Evolutionary conservation across 352 stramenopile genomes (phyloP).

Genomic region (Phytophthora pini): DNA sequence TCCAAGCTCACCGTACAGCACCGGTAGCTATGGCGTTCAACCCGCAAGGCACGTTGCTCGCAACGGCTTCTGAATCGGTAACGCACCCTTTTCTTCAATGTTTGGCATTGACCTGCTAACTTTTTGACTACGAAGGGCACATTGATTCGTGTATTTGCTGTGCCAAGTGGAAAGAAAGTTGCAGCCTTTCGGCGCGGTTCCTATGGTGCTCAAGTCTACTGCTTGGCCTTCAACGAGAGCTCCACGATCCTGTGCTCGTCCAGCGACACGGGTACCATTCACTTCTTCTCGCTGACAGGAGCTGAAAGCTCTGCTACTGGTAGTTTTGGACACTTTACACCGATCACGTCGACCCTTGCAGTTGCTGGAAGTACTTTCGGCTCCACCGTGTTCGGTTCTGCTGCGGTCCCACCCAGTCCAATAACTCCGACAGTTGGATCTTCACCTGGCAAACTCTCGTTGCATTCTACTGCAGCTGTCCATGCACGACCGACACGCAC

Average conservation of each 20-base stretch:
- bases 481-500: constrained; percentile 34
- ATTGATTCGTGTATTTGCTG: constrained; percentile 97
- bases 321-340: constrained; percentile 82
- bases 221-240: constrained; percentile 95
- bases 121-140: constrained; percentile 81
- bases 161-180: constrained; percentile 89
- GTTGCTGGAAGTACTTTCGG: constrained; percentile 67
- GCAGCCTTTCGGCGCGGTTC: constrained; percentile 96
- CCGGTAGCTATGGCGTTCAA: constrained; percentile 92
- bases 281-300: constrained; percentile 94
- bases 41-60: constrained; percentile 81
- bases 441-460: constrained; percentile 17
- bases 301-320: constrained; percentile 74
- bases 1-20: constrained; percentile 88
- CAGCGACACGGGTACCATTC: constrained; percentile 96
- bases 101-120: not conserved
- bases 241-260: constrained; percentile 95
- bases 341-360: constrained; percentile 77
- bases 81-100: not conserved
- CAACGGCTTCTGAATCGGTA: constrained; percentile 92
- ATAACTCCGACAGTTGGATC: constrained; percentile 18
- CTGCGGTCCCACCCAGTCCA: constrained; percentile 20
- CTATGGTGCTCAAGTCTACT: constrained; percentile 96
- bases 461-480: constrained; percentile 13
- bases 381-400: constrained; percentile 53